Percentiles rank a stretch among this genome's conserved stretches.
Evolutionary conservation across 2,329 filamentous ascomycete genomes (phyloP).

Genomic region (Fusarium agapanthi): DNA sequence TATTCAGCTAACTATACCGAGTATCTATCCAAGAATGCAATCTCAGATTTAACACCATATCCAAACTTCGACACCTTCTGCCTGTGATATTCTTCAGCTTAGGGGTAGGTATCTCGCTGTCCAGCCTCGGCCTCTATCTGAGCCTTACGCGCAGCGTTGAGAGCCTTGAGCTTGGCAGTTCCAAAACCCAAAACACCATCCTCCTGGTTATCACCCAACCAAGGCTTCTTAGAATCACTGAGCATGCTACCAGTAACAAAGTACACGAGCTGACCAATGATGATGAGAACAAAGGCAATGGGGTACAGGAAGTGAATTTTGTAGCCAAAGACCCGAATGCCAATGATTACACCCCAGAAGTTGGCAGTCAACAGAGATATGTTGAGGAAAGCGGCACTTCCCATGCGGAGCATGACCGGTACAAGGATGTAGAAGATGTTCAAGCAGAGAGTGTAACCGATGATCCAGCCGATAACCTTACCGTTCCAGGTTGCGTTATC

Average conservation of each 20-base stretch:
- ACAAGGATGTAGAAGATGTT: constrained; percentile 87
- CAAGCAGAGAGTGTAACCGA: constrained; percentile 88
- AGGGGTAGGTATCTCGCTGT: not conserved
- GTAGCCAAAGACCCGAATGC: constrained; percentile 84
- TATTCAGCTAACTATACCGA: not conserved
- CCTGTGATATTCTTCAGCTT: not conserved
- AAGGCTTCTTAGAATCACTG: constrained; percentile 92
- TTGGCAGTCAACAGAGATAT: constrained; percentile 93
- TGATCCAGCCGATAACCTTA: constrained; percentile 79
- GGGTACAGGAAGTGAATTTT: constrained; percentile 91
- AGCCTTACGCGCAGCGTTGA: constrained; percentile 62
- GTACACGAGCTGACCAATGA: constrained; percentile 85
- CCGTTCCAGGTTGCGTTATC: constrained; percentile 69
- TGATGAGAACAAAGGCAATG: constrained; percentile 92
- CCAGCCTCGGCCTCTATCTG: constrained; percentile 43
- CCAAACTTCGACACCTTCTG: not conserved
- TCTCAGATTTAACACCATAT: too few species aligned
- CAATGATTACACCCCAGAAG: constrained; percentile 97
- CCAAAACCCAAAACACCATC: constrained; percentile 81
- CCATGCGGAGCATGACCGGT: constrained; percentile 88
- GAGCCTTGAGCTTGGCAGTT: constrained; percentile 82
- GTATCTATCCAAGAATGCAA: not conserved
- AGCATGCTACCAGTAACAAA: constrained; percentile 84
- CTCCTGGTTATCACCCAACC: constrained; percentile 89
- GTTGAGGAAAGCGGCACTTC: constrained; percentile 94